A percentile compares a stretch with the other conserved stretches of the same genome.
Conservation (phyloP, 345 rosid genomes). For the Acer negundo region DNA sequence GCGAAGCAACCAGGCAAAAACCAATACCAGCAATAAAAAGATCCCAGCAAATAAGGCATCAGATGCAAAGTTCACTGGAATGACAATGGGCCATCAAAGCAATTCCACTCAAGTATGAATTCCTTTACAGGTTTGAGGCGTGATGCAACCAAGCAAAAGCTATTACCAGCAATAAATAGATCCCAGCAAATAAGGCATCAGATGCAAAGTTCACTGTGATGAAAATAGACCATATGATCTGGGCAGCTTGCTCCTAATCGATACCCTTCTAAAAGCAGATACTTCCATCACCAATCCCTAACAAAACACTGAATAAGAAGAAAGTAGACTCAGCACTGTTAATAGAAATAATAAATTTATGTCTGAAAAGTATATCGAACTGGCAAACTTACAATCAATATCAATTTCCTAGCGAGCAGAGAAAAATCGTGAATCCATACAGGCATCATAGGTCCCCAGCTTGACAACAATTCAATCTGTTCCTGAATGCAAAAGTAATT, state of each 20-base stretch:
- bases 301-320: not conserved
- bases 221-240: not conserved
- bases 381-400: not conserved
- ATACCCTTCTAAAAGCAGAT: not conserved
- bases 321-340: not conserved
- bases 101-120: no score
- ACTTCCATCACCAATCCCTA: not conserved
- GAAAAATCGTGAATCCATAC: not conserved
- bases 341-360: not conserved
- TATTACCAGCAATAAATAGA: not conserved
- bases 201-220: not conserved
- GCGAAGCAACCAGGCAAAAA: no score
- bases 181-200: not conserved
- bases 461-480: not conserved
- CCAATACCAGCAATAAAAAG: no score
- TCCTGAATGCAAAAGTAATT: not conserved
- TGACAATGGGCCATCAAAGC: no score
- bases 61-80: no score
- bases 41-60: no score
- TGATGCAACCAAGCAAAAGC: not conserved
- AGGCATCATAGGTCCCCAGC: not conserved
- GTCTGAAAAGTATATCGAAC: not conserved
- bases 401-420: not conserved
- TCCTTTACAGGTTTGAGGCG: not conserved
- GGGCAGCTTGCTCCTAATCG: not conserved